Conservation (phyloP, 495 filamentous ascomycete genomes). For the Daldinia decipiens region DNA sequence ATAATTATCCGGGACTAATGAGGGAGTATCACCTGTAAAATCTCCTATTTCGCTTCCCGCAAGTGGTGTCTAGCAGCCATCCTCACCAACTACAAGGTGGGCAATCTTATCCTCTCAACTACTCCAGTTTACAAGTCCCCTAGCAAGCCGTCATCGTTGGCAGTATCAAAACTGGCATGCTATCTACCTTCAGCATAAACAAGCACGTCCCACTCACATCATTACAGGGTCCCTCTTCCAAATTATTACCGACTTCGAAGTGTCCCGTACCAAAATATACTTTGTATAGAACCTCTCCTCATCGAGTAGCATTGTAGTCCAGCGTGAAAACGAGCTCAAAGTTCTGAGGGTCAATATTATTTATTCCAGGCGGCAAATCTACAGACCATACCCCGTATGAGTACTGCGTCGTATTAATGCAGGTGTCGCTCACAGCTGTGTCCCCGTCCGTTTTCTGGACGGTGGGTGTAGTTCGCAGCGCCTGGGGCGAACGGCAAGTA, state of each 20-base stretch:
- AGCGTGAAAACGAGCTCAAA: constrained; percentile 14
- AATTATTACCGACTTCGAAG: constrained; percentile 16
- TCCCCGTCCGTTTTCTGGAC: background rate
- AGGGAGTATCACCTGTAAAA: too few relatives aligned
- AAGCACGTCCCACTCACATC: background rate
- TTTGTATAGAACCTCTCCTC: constrained; percentile 15
- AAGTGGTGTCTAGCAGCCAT: background rate
- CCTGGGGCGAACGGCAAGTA: constrained; percentile 32
- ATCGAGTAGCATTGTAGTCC: constrained; percentile 29
- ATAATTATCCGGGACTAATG: too few relatives aligned
- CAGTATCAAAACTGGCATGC: constrained; percentile 1
- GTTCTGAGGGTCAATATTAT: background rate
- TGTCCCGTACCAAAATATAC: constrained; percentile 23
- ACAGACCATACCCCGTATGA: constrained; percentile 25
- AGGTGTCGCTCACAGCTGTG: background rate
- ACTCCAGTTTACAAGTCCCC: constrained; percentile 22
- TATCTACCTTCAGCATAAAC: background rate
- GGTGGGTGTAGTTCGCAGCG: constrained; percentile 31
- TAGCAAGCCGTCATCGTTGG: constrained; percentile 27
- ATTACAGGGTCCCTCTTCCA: constrained; percentile 5
- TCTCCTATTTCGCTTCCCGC: too few relatives aligned
- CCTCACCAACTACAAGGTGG: too few relatives aligned
- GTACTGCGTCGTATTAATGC: constrained; percentile 6
- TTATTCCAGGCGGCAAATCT: background rate
- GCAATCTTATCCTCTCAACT: background rate